Evolutionary conservation across 1,139 yeast genomes (phyloP).

Genomic region (Casaregolazyma lundiana): DNA sequence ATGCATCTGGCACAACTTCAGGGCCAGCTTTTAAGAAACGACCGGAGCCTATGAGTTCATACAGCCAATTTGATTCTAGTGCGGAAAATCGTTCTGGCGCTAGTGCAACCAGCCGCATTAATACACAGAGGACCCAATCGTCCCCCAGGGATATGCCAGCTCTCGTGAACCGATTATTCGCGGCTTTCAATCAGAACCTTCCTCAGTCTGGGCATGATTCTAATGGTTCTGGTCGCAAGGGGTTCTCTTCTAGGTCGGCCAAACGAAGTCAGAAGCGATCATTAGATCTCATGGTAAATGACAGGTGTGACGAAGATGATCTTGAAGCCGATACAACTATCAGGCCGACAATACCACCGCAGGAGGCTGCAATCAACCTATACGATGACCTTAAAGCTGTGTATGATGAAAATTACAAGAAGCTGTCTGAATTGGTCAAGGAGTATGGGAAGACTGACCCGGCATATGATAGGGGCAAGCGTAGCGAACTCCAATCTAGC

Average conservation of each 20-base stretch:
- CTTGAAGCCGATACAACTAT: conserved; percentile 26
- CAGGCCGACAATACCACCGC: conserved; percentile 31
- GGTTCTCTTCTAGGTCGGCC: background rate
- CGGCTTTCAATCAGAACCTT: background rate
- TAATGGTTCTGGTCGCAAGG: background rate
- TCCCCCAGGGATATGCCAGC: background rate
- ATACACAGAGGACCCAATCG: background rate
- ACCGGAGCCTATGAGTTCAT: background rate
- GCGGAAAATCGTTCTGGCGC: background rate
- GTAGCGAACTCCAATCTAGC: conserved; percentile 25
- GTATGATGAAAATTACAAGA: conserved; percentile 9
- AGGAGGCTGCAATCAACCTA: conserved; percentile 23
- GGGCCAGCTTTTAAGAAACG: background rate
- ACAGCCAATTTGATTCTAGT: background rate
- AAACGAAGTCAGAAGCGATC: background rate
- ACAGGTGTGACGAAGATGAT: conserved; percentile 14
- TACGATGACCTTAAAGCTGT: conserved; percentile 7
- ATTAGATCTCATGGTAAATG: conserved; percentile 4
- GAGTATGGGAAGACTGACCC: conserved; percentile 29
- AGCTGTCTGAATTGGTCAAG: conserved; percentile 8
- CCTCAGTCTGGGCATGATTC: background rate
- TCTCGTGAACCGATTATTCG: background rate
- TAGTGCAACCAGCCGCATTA: background rate
- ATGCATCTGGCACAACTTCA: background rate
- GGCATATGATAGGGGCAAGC: conserved; percentile 23